Evolutionary conservation across 768 basidiomycete genomes (phyloP), one percentile per base, ranked within the genome.

Genomic region (Leccinum sublutescens): DNA sequence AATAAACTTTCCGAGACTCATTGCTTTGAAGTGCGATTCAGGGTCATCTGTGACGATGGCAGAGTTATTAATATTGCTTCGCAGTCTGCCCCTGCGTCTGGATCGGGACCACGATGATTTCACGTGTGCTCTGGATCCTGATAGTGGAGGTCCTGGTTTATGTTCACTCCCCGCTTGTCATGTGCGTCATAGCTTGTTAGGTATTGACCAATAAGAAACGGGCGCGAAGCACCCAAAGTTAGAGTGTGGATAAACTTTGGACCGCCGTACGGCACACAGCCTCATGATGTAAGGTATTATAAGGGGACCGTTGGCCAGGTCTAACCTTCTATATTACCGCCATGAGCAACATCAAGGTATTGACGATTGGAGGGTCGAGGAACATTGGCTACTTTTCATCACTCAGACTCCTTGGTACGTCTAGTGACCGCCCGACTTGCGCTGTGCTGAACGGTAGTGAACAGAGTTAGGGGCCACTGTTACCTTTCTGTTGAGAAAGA

Each of bases 11-110:
- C 38, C 3, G 5, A 48, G 5, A 10, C 15, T 19, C 29, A 23
- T 38, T 56, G 12, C 23, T 15, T 55, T 33, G 12, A 63, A 88
- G 87, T 88, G 56, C 82, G 87, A 51, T 88, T 87, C 69, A 84
- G 82, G 65, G 80, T 88, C 40, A 86, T 88, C 50, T 81, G 80
- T 50, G 85, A 88, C 61, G 79, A 86, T 65, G 85, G 86, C 25
- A 77, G 67, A 15, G 71, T 82, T 48, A 64, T 87, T 33, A 73
- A 81, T 25, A 49, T 73, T 21, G 33, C 31, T 5, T 52, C 66
- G 15, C 63, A 62, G 49, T 38, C 64, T 11, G 8, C 47, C 5
- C 19, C 25, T 21, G 4, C 8, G 10, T 45, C 59, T 33, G 50
- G 52, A 47, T 33, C 48, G 17, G 53, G 19, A 4, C 43, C 51